Evolutionary conservation across 2,329 filamentous ascomycete genomes (phyloP).

Genomic region (Aspergillus ochraceus): DNA sequence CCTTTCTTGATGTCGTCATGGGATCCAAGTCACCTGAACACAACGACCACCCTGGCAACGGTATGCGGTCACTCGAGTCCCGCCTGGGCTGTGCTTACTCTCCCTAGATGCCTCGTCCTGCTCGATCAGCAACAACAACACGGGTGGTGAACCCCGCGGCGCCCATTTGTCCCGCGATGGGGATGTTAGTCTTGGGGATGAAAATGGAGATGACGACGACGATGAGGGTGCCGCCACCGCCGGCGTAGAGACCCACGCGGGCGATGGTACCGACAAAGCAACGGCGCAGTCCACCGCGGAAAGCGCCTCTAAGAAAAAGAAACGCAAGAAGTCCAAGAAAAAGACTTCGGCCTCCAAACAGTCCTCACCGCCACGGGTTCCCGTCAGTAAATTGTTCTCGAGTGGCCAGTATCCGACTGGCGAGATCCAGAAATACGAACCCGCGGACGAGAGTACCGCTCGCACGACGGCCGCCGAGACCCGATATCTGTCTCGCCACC

Average conservation of each 20-base stretch:
- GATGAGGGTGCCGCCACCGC: background rate
- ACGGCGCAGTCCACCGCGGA: background rate
- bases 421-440: conserved; percentile 46
- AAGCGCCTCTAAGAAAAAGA: conserved; percentile 28
- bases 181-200: conserved; percentile 43
- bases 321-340: conserved; percentile 37
- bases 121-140: conserved; percentile 21
- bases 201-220: conserved; percentile 16
- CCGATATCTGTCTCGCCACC: conserved; percentile 40
- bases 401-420: conserved; percentile 47
- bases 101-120: conserved; percentile 21
- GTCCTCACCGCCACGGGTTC: conserved; percentile 49
- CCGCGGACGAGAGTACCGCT: conserved; percentile 42
- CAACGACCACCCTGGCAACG: conserved; percentile 32
- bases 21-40: conserved; percentile 44
- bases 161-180: conserved; percentile 45
- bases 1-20: conserved; percentile 33
- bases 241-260: background rate
- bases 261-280: conserved; percentile 7
- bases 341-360: conserved; percentile 32
- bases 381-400: conserved; percentile 48
- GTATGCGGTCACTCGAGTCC: conserved; percentile 23
- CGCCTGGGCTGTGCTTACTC: conserved; percentile 8
- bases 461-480: conserved; percentile 51
- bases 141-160: conserved; percentile 46